phyloP scores from a whole-genome alignment of 2,329 filamentous ascomycete species.

The Clarireedia hainanense region DNA sequence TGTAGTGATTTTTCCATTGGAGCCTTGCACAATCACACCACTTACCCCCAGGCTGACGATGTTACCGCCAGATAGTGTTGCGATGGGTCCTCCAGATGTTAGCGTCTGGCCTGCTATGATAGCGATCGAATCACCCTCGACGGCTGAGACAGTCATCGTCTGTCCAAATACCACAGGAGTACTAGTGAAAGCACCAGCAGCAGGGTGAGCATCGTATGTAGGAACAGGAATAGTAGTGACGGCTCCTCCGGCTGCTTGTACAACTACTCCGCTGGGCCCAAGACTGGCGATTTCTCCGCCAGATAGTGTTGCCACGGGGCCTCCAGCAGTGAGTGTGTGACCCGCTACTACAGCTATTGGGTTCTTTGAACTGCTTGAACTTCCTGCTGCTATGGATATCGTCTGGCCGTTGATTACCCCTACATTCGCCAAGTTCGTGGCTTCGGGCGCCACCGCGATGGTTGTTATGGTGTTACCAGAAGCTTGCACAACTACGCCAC shows the following conservation, averaged over 20 bases:
- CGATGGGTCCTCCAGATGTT: conserved; percentile 5
- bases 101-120: conserved; percentile 11
- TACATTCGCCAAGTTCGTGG: background rate
- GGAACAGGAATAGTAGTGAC: conserved; percentile 9
- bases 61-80: conserved; percentile 10
- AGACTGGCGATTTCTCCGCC: conserved; percentile 11
- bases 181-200: background rate
- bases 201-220: background rate
- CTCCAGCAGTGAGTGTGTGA: conserved; percentile 10
- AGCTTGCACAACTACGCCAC: background rate
- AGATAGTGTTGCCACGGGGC: conserved; percentile 3
- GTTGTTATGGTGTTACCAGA: background rate
- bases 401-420: conserved; percentile 5
- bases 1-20: conserved; percentile 10
- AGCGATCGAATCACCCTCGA: background rate
- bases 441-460: background rate
- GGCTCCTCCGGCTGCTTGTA: conserved; percentile 9
- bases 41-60: conserved; percentile 10
- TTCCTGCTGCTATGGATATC: conserved; percentile 6
- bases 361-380: background rate
- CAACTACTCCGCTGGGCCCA: conserved; percentile 8
- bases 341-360: background rate
- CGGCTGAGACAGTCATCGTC: background rate
- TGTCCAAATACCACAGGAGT: background rate
- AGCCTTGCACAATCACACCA: conserved; percentile 13